These are phyloP conservation scores for Globisporangium parvum DNA, from an alignment of 352 stramenopile genomes.

Conservation along the genomic window DNA sequence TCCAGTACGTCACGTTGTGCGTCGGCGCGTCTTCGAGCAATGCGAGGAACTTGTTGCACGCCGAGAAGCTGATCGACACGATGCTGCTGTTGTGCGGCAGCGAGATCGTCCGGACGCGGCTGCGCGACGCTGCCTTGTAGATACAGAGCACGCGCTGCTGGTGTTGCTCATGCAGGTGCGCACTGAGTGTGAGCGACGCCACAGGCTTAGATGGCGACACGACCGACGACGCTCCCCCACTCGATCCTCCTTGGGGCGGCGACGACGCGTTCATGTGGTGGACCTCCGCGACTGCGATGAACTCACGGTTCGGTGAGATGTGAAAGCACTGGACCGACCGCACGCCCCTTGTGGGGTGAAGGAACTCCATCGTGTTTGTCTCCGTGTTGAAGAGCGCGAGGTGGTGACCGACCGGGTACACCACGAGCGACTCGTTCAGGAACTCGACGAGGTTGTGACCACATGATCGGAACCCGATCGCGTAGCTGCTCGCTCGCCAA, in stretches of 20 bases:
- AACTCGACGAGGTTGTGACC: conserved; percentile 49
- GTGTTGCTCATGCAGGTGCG: conserved; percentile 19
- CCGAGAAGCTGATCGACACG: conserved; percentile 60
- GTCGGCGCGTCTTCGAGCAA: conserved; percentile 65
- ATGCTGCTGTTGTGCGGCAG: conserved; percentile 50
- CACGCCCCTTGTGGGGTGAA: conserved; percentile 47
- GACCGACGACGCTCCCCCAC: not conserved
- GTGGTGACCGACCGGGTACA: conserved; percentile 67
- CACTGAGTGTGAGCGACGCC: conserved; percentile 10
- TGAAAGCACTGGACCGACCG: conserved; percentile 62
- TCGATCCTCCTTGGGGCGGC: not conserved
- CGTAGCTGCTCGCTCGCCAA: conserved; percentile 24
- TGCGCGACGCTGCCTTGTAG: conserved; percentile 44
- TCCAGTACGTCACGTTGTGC: conserved; percentile 77
- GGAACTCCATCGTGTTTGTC: conserved; percentile 58
- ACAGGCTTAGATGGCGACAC: conserved; percentile 6
- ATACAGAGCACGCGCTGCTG: conserved; percentile 53
- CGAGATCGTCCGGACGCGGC: conserved; percentile 35
- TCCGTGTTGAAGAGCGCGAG: conserved; percentile 59
- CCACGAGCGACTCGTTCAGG: conserved; percentile 39
- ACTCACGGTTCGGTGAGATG: conserved; percentile 58
- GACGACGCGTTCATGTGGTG: conserved; percentile 22
- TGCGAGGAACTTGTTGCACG: conserved; percentile 72
- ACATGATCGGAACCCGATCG: conserved; percentile 34
- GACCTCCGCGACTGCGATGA: conserved; percentile 61